Conservation (phyloP, 768 basidiomycete species). For the Suillus americanus region DNA sequence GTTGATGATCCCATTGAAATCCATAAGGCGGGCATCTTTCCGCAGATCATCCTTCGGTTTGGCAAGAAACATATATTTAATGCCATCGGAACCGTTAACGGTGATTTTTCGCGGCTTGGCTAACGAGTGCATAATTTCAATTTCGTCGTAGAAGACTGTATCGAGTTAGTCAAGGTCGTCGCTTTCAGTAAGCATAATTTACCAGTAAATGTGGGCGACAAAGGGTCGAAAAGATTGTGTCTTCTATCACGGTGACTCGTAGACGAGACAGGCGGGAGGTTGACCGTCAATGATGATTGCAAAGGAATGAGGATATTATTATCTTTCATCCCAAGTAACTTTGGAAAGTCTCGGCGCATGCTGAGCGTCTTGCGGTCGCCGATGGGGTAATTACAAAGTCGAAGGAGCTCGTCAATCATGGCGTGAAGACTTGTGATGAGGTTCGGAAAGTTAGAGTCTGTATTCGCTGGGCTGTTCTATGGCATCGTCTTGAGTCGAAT, state of each 20-base stretch:
- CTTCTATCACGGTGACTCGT: slow-evolving; percentile 30
- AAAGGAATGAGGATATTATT: slow-evolving; percentile 83
- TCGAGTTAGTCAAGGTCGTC: background rate
- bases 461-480: slow-evolving; percentile 49
- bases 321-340: slow-evolving; percentile 53
- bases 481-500: background rate
- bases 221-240: slow-evolving; percentile 79
- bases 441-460: slow-evolving; percentile 38
- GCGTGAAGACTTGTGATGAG: slow-evolving; percentile 54
- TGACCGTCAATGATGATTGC: slow-evolving; percentile 89
- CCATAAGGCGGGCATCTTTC: slow-evolving; percentile 97
- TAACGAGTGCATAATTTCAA: slow-evolving; percentile 89
- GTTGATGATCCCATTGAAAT: slow-evolving; percentile 97
- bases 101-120: slow-evolving; percentile 90
- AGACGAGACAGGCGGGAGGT: slow-evolving; percentile 73
- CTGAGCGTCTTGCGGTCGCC: slow-evolving; percentile 34
- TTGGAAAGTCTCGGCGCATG: slow-evolving; percentile 54
- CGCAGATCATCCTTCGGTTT: slow-evolving; percentile 97
- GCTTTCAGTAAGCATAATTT: slow-evolving; percentile 18
- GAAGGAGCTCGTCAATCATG: slow-evolving; percentile 72
- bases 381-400: slow-evolving; percentile 59
- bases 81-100: slow-evolving; percentile 80
- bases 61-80: slow-evolving; percentile 85
- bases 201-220: slow-evolving; percentile 79
- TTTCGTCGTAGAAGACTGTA: slow-evolving; percentile 75